Evolutionary conservation across 768 basidiomycete genomes (phyloP), one percentile per base, ranked within the genome.

Genomic region (Rhodotorula toruloides): DNA sequence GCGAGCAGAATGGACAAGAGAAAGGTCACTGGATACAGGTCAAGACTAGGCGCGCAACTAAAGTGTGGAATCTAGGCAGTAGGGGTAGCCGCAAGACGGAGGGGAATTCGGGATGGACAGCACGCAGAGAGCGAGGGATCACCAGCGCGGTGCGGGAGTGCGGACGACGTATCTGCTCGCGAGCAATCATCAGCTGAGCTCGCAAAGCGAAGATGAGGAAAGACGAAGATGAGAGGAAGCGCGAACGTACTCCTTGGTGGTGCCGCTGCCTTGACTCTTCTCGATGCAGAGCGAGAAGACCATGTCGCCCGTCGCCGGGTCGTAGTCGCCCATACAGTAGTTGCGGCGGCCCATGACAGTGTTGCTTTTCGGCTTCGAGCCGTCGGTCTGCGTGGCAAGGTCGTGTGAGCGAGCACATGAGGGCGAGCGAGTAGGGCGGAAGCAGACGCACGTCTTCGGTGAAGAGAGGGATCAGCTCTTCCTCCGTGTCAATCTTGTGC

Each of bases 311-410:
- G 83, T 82, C 4, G 73, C 57, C 21, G 76, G 73, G 49, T 88
- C 83, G 80, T 68, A 69, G 43, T 66, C 52, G 14, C 59, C 84
- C 43, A 82, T 81, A 74, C 88, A 88, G 86, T 90, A 98, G 76
- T 97, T 97, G 43, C 93, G 83, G 61, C 84, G 80, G 4, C 89
- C 90, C 86, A 92, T 92, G 63, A 96, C 86, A 73, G 82, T 86
- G 73, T 85, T 88, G 61, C 86, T 84, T 76, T 89, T 90, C 43
- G 87, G 83, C n/a, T 81, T 65, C 37, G 82, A 80, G 0, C 91
- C 93, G 70, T 90, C 84, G 2, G 92, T 84, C 47, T 93, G 91
- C 19, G 80, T 81, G 14, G 79, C 74, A 77, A 96, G 32, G 43
- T 14, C 2, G 49, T 8, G 57, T 64, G 44, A 46, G 48, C 22